phyloP scores from a whole-genome alignment of 257 asterid species.

The Galeopsis tetrahit region DNA sequence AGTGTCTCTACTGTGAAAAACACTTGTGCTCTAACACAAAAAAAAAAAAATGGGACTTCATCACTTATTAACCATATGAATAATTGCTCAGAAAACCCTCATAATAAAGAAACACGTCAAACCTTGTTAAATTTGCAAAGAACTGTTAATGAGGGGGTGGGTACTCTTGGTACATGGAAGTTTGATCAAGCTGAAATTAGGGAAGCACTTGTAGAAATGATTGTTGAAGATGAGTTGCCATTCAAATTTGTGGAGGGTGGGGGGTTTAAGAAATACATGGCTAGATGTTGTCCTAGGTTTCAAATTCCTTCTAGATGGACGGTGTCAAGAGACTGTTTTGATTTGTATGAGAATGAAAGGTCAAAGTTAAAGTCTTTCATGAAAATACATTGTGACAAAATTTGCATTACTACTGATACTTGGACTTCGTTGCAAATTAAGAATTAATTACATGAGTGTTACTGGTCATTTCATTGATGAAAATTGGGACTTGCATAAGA shows the following conservation, averaged over 20 bases:
- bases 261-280: neutral
- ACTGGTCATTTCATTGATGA: constrained; percentile 6
- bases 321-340: neutral
- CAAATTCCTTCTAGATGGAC: constrained; percentile 4
- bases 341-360: neutral
- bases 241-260: neutral
- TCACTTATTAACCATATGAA: neutral
- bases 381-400: neutral
- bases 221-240: neutral
- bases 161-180: too few relatives aligned
- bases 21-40: neutral
- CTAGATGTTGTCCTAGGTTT: constrained; percentile 8
- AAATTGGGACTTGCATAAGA: neutral
- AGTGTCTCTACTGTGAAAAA: too few relatives aligned
- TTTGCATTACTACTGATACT: neutral
- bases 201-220: neutral
- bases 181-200: neutral
- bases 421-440: constrained; percentile 2
- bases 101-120: neutral
- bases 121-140: neutral
- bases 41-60: neutral
- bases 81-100: neutral
- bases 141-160: neutral
- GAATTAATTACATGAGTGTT: neutral
- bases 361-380: neutral